Percentiles rank a stretch among this genome's conserved stretches.
Conservation (phyloP, 2,329 filamentous ascomycete genomes). For the Hypocreales sp. region DNA sequence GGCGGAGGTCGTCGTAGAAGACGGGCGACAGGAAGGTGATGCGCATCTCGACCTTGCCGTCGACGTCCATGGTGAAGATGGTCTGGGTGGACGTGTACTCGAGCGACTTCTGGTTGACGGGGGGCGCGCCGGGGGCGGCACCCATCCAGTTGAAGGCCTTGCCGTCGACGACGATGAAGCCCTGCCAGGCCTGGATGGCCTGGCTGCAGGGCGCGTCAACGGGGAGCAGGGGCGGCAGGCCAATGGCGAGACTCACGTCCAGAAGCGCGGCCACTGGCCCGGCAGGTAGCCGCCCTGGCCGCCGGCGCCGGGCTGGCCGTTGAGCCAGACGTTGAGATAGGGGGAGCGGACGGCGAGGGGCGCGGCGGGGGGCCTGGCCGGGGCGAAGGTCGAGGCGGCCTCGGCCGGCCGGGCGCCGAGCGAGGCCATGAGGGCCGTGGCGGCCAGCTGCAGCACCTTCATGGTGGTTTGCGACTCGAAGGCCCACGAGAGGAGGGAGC, state of each 20-base stretch:
- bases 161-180: slow-evolving; percentile 54
- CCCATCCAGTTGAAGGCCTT: slow-evolving; percentile 54
- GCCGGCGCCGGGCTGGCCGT: slow-evolving; percentile 42
- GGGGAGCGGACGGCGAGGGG: slow-evolving; percentile 62
- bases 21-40: slow-evolving; percentile 59
- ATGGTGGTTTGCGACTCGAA: slow-evolving; percentile 2
- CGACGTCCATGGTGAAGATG: slow-evolving; percentile 52
- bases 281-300: slow-evolving; percentile 52
- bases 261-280: slow-evolving; percentile 54
- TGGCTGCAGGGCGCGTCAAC: too few relatives aligned
- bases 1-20: slow-evolving; percentile 46
- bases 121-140: slow-evolving; percentile 25
- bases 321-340: slow-evolving; percentile 57
- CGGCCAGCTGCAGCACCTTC: slow-evolving; percentile 8
- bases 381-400: slow-evolving; percentile 39
- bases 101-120: slow-evolving; percentile 45
- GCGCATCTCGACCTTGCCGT: slow-evolving; percentile 43
- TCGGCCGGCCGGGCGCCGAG: slow-evolving; percentile 5
- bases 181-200: slow-evolving; percentile 46
- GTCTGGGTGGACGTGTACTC: slow-evolving; percentile 60
- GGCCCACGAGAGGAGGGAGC: not conserved
- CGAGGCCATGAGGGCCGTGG: slow-evolving; percentile 6
- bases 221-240: too few relatives aligned
- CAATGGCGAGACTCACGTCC: slow-evolving; percentile 46
- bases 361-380: slow-evolving; percentile 49